A percentile compares a stretch with the other conserved stretches of the same genome.
Evolutionary conservation across 2,329 filamentous ascomycete genomes (phyloP).

Genomic region (Pseudogymnoascus sp.): DNA sequence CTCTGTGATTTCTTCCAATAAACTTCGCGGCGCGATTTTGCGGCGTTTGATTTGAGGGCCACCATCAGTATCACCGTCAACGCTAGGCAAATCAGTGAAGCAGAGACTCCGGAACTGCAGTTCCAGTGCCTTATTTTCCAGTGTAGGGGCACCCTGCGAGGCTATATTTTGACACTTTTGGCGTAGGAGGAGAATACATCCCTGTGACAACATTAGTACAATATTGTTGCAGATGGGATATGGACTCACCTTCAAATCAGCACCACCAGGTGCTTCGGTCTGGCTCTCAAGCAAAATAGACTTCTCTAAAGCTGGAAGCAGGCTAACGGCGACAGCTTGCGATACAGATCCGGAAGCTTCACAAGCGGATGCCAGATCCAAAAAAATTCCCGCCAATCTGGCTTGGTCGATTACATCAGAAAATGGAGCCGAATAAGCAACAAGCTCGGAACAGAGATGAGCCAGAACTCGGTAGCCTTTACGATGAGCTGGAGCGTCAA

Average conservation of each 20-base stretch:
- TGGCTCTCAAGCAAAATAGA: background rate
- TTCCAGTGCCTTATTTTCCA: constrained; percentile 21
- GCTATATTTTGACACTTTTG: constrained; percentile 17
- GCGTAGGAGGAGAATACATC: constrained; percentile 16
- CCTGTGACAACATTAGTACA: constrained; percentile 15
- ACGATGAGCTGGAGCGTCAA: constrained; percentile 21
- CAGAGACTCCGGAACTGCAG: constrained; percentile 21
- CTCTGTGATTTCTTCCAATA: constrained; percentile 31
- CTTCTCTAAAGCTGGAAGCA: constrained; percentile 18
- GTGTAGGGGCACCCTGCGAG: constrained; percentile 10
- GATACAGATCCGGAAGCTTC: constrained; percentile 20
- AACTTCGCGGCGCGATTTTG: constrained; percentile 29
- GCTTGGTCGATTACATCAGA: constrained; percentile 14
- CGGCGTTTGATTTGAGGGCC: constrained; percentile 23
- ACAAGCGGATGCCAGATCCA: constrained; percentile 23
- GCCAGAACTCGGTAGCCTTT: constrained; percentile 27
- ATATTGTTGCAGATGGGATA: background rate
- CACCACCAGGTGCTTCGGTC: background rate
- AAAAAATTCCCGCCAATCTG: constrained; percentile 19
- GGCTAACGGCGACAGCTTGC: constrained; percentile 18
- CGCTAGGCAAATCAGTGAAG: constrained; percentile 11
- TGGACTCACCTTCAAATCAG: constrained; percentile 4
- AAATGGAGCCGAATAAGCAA: constrained; percentile 18
- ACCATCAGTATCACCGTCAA: constrained; percentile 6
- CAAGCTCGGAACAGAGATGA: constrained; percentile 22